Base-by-base conservation (phyloP, 768 basidiomycete species). In the Boletus tylopilopsis region DNA sequence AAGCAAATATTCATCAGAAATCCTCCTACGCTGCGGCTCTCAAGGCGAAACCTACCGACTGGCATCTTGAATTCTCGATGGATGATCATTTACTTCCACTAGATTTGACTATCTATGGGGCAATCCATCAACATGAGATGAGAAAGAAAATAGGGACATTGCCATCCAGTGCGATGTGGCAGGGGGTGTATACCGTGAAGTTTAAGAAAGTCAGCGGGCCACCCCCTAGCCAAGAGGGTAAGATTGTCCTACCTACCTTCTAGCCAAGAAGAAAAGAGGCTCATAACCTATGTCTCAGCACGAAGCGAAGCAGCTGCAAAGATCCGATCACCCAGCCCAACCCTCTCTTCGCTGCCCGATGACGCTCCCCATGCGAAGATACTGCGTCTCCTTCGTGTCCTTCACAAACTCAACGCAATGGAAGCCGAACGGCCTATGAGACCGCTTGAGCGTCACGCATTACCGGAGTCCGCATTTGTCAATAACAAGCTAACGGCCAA, bases 401-500 rank as follows among this genome's bases (percentile, higher is more conserved):
- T 99, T 18, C 85, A 91, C 64, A 85, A 84, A 59, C 69, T 97
- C 42, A 94, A 94, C 55, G 76, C 81, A 0, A 71, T 82, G n/a
- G 85, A 88, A 60, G 69, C 72, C 9, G 87, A 89, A 63, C 76
- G 84, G n/a, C 68, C 74, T 9, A 57, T 69, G 0, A 48, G 53
- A 27, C 76, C 79, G 38, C 68, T 71, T 15, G 76, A 81, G 49
- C 80, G 75, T 49, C 76, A 81, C 34, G 76, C 75, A 52, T 73
- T 96, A 16, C 73, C 84, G 3, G 91, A 94, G 55, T 80, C 90
- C 0, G 81, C 90, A 0, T 99, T 99, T 65, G 82, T 98, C 54
- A 99, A 98, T 67, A 97, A 96, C 73, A 99, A 99, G 68, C 73
- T 99, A 23, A 93, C 93, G 2, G 96, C 96, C 10, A 99, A 99